These are phyloP conservation scores for Malassezia restricta DNA, from an alignment of 1,284 basidiomycete genomes.

Conservation along the genomic window DNA sequence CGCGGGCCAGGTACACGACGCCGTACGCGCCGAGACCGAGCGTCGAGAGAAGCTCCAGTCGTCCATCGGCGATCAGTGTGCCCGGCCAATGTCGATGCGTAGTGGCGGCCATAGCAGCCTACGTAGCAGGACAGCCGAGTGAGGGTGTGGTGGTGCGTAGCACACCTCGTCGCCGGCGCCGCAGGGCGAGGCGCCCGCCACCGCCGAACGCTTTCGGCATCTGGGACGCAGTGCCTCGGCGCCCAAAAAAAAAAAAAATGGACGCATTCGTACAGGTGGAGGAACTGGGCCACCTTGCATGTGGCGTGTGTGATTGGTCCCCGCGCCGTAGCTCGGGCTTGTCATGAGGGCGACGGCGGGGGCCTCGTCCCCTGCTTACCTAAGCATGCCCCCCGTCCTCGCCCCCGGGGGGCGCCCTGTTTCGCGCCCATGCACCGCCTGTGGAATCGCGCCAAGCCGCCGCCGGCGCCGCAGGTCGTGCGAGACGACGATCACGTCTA, in stretches of 20 bases:
- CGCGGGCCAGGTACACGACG: conserved; percentile 63
- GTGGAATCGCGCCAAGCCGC: background rate
- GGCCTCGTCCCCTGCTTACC: too few species aligned
- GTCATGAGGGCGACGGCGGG: too few species aligned
- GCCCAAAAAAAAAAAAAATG: too few species aligned
- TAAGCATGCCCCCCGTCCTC: background rate
- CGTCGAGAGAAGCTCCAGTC: conserved; percentile 72
- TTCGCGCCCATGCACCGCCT: background rate
- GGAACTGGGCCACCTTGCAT: too few species aligned
- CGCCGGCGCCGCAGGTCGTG: too few species aligned
- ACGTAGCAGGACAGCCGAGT: background rate
- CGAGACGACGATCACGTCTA: too few species aligned
- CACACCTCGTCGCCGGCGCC: background rate
- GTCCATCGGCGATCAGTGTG: conserved; percentile 46
- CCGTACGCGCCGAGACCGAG: conserved; percentile 91
- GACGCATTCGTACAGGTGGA: too few species aligned
- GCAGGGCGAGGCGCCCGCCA: background rate
- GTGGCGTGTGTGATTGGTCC: too few species aligned
- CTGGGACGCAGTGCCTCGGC: too few species aligned
- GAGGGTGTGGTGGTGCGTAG: background rate
- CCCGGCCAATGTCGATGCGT: conserved; percentile 46
- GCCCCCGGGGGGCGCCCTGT: background rate
- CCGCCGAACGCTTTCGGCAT: background rate
- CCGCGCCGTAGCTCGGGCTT: too few species aligned
- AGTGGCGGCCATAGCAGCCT: background rate